Base-by-base conservation (phyloP, 345 rosid species). In the Adansonia digitata region DNA sequence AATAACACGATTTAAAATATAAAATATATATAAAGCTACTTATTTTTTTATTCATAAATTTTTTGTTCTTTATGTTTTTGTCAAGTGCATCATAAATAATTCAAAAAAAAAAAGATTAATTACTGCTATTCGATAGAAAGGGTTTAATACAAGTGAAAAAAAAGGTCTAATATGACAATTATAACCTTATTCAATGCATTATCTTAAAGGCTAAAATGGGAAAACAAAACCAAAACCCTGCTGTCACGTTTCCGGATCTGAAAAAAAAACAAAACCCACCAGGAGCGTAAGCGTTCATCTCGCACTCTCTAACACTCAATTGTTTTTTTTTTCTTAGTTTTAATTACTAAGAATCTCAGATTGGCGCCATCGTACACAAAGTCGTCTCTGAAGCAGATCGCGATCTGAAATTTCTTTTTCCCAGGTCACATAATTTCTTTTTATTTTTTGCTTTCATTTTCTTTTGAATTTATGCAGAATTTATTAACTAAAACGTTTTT, bases 361-460 rank as follows among this genome's bases (percentile, higher is more conserved):
- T 61, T 61, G 66, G 66, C 66, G 66, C 66, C 65, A 61, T 61
- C 66, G 18, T 20, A n/a, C 74, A 52, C 26, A 17, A 52, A 48
- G n/a, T 37, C 67, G 11, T 27, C 27, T 52, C 27, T 40, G 77
- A 24, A 43, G 71, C 72, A 68, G 72, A 61, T 73, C 75, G 71
- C 39, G 48, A 63, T 81, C 63, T 45, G 72, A n/a, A 63, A 52
- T 31, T 35, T 34, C 43, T 6, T 26, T 24, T 10, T 17, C 18
- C 26, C 46, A 69, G 74, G 74, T 70, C 5, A 37, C 14, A 8
- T 37, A 11, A 9, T 70, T 67, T 67, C 20, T 37, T 49, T 74
- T 22, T 2, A 3, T 17, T 51, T 51, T 51, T n/a, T 6, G 8
- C 20, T 48, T 14, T 26, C 15, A 4, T 51, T n/a, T 17, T 57